Conservation (phyloP, 2,329 filamentous ascomycete species). For the Botrytis cinerea region DNA sequence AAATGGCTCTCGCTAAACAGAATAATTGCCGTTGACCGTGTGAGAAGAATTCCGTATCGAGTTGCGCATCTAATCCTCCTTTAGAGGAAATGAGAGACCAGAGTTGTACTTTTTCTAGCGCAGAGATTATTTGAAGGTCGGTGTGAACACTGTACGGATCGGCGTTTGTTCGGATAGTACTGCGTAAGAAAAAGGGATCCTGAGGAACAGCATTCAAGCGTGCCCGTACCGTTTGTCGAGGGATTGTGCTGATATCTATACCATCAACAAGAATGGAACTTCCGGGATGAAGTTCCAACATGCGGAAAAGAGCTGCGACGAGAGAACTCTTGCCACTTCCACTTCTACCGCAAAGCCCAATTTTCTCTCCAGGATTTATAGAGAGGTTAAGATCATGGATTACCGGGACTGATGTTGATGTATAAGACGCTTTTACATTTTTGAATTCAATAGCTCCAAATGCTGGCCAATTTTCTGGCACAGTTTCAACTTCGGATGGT, state of each 20-base stretch:
- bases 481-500: conserved; percentile 24
- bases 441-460: conserved; percentile 42
- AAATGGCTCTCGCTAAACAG: conserved; percentile 50
- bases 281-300: conserved; percentile 48
- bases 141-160: conserved; percentile 46
- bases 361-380: conserved; percentile 55
- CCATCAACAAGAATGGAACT: conserved; percentile 50
- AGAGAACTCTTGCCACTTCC: conserved; percentile 49
- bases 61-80: conserved; percentile 36
- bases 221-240: conserved; percentile 49
- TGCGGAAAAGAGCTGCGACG: conserved; percentile 51
- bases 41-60: conserved; percentile 66
- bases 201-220: conserved; percentile 48
- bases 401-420: conserved; percentile 30
- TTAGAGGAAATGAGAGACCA: conserved; percentile 29
- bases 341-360: conserved; percentile 50
- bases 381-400: conserved; percentile 45
- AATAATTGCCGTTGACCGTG: conserved; percentile 54
- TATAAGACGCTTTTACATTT: conserved; percentile 40
- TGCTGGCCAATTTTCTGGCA: conserved; percentile 33
- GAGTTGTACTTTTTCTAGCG: conserved; percentile 48
- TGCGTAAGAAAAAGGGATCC: conserved; percentile 53
- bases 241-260: conserved; percentile 48
- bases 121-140: conserved; percentile 48
- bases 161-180: conserved; percentile 51